Conservation (phyloP, 257 asterid genomes). For the Ehretia macrophylla region DNA sequence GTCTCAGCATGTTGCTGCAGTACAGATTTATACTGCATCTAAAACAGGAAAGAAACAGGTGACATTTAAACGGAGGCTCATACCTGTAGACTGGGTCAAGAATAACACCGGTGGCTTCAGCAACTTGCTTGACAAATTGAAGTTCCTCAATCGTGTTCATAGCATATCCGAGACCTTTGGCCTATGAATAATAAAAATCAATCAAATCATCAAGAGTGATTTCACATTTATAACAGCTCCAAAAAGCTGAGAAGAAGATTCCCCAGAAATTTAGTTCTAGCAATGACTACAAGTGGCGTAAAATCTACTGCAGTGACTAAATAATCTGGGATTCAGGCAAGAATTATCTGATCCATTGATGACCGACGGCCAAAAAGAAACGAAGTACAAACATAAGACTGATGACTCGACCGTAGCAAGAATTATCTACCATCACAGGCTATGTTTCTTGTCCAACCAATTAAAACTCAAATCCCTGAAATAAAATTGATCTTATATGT, state of each 20-base stretch:
- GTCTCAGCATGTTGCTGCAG: too few species aligned
- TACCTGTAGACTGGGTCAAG: slow-evolving; percentile 99
- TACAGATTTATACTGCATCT: too few species aligned
- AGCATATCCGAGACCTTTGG: slow-evolving; percentile 98
- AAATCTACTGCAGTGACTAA: too few species aligned
- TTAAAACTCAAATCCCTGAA: neutral
- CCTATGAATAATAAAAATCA: slow-evolving; percentile 38
- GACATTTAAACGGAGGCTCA: slow-evolving; percentile 4
- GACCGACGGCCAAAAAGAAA: too few species aligned
- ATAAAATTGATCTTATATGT: neutral
- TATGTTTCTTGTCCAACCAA: neutral
- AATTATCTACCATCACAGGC: neutral
- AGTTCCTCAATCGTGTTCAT: slow-evolving; percentile 80
- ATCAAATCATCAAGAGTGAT: neutral
- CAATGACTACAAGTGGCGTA: too few species aligned
- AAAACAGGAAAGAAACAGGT: too few species aligned
- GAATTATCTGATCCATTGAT: too few species aligned
- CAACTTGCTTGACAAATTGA: slow-evolving; percentile 74
- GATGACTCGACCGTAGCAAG: too few species aligned
- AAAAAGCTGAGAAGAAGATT: neutral
- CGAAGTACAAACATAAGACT: too few species aligned
- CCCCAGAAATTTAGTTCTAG: neutral
- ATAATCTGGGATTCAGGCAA: too few species aligned
- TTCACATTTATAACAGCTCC: neutral
- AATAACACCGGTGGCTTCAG: slow-evolving; percentile 78